These are phyloP conservation scores for Erucastrum elatum DNA, from an alignment of 345 rosid genomes.

Conservation along the genomic window DNA sequence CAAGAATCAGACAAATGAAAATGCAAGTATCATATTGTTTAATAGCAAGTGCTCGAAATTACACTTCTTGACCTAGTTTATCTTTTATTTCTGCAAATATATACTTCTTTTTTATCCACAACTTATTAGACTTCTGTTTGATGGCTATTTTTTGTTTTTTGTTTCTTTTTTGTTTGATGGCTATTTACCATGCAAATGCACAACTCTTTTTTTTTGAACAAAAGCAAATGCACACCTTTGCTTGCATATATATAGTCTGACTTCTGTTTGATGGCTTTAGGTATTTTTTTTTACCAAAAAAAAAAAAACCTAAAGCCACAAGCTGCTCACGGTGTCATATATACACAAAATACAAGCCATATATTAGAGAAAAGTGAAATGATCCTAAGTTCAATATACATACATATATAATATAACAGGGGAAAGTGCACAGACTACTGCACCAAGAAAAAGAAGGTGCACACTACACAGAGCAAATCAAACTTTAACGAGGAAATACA, in stretches of 20 bases:
- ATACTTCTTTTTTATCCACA: background rate
- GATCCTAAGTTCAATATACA: background rate
- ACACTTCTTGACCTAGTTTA: conserved; percentile 5
- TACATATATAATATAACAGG: background rate
- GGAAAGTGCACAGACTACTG: background rate
- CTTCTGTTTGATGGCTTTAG: too few relatives aligned
- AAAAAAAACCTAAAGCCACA: too few relatives aligned
- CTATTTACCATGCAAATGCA: background rate
- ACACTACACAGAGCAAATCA: background rate
- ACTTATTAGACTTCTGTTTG: background rate
- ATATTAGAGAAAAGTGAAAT: background rate
- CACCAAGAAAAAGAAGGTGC: too few relatives aligned
- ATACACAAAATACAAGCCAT: background rate
- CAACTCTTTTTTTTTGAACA: too few relatives aligned
- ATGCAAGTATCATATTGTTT: background rate
- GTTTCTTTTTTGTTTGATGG: conserved; percentile 13
- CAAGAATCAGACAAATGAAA: background rate
- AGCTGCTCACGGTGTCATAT: too few relatives aligned
- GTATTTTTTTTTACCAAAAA: too few relatives aligned
- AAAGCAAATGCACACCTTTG: too few relatives aligned
- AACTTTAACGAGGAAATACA: background rate
- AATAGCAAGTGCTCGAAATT: background rate
- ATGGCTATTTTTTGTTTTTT: background rate
- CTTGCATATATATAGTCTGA: too few relatives aligned
- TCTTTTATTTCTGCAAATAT: background rate